phyloP scores from a whole-genome alignment of 345 rosid species.

The Lepidium aucheri region DNA sequence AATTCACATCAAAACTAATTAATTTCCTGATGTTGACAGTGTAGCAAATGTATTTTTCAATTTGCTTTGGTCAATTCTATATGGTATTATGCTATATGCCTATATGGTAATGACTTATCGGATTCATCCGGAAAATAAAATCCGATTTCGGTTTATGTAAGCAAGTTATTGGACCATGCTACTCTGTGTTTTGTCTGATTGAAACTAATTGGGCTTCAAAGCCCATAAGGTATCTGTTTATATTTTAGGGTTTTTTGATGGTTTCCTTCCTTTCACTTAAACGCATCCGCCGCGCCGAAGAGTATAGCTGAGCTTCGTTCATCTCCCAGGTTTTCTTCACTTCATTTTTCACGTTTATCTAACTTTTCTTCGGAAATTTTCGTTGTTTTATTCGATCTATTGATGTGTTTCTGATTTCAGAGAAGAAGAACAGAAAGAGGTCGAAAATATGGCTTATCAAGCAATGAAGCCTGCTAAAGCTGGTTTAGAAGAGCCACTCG shows the following conservation, averaged over 20 bases:
- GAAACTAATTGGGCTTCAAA: not conserved
- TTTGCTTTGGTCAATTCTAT: no score
- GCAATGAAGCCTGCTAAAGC: constrained; percentile 47
- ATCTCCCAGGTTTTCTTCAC: not conserved
- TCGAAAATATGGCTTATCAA: constrained; percentile 36
- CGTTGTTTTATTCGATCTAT: not conserved
- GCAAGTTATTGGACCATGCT: no score
- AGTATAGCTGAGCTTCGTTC: not conserved
- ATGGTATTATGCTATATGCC: no score
- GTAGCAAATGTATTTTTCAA: no score
- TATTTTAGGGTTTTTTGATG: not conserved
- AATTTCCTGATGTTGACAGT: no score
- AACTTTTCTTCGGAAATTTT: no score
- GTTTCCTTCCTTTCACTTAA: not conserved
- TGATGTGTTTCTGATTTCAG: not conserved
- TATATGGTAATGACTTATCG: no score
- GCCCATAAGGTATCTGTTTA: not conserved
- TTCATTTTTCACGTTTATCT: not conserved
- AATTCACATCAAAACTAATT: no score
- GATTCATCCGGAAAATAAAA: no score
- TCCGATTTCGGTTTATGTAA: no score
- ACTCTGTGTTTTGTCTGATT: no score
- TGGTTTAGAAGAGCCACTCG: constrained; percentile 61
- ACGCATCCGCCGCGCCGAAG: not conserved
- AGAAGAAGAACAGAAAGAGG: not conserved